phyloP scores from a whole-genome alignment of 768 basidiomycete species.

The Rhodotorula toruloides region DNA sequence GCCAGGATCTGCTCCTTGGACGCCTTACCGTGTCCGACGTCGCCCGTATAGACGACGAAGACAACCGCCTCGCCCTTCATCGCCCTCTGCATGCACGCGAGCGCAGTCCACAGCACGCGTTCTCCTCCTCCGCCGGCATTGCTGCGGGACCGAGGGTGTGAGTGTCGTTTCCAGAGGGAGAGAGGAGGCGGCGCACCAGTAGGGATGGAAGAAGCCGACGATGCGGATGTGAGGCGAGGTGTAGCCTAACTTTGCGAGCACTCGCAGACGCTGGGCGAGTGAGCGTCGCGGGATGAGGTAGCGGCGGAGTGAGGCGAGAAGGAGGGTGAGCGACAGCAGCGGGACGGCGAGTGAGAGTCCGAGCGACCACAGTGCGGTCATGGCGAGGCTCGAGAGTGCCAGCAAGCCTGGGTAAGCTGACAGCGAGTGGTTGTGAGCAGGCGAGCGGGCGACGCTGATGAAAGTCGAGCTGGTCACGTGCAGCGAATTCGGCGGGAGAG shows the following conservation, averaged over 20 bases:
- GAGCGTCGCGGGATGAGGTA: neutral
- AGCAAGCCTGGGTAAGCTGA: neutral
- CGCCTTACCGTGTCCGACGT: conserved; percentile 62
- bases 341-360: neutral
- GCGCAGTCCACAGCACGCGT: conserved; percentile 87
- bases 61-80: conserved; percentile 56
- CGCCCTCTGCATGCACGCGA: conserved; percentile 66
- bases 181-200: conserved; percentile 61
- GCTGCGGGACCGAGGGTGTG: conserved; percentile 47
- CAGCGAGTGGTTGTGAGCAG: too few species aligned
- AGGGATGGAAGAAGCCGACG: conserved; percentile 89
- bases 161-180: neutral
- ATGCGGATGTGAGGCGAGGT: conserved; percentile 43
- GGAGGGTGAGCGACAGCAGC: neutral
- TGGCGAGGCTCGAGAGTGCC: neutral
- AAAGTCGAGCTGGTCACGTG: neutral
- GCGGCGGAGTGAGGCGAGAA: too few species aligned
- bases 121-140: conserved; percentile 98
- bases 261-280: neutral
- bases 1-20: conserved; percentile 72
- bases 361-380: neutral
- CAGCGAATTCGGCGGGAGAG: neutral
- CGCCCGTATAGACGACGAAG: conserved; percentile 83
- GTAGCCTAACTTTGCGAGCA: neutral
- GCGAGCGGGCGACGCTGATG: too few species aligned